phyloP scores from a whole-genome alignment of 2,329 filamentous ascomycete genomes.

The Apiospora malaysiana region DNA sequence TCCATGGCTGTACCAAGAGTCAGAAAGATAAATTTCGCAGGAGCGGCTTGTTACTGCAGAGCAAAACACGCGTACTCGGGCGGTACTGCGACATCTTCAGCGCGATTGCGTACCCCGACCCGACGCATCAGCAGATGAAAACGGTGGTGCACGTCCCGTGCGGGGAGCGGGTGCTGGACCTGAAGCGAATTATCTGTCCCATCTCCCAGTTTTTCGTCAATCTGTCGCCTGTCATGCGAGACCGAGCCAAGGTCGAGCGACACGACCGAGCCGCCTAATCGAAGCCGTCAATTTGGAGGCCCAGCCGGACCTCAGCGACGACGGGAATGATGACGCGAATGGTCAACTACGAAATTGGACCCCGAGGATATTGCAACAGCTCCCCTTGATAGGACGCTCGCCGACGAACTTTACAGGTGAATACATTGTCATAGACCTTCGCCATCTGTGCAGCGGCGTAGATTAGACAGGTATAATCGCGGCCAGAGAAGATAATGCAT shows the following conservation, averaged over 20 bases:
- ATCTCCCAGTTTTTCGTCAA: background rate
- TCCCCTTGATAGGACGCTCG: too few relatives aligned
- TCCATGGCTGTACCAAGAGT: background rate
- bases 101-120: background rate
- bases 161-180: background rate
- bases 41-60: constrained; percentile 5
- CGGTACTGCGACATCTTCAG: background rate
- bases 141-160: background rate
- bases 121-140: constrained; percentile 2
- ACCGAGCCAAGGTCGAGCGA: background rate
- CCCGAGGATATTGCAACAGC: too few relatives aligned
- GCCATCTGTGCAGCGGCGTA: too few relatives aligned
- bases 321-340: too few relatives aligned
- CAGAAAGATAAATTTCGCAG: constrained; percentile 5
- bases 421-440: too few relatives aligned
- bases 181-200: background rate
- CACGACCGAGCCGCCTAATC: background rate
- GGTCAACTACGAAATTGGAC: too few relatives aligned
- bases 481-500: too few relatives aligned
- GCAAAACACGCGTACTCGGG: background rate
- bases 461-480: too few relatives aligned
- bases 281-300: background rate
- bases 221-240: background rate
- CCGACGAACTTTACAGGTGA: too few relatives aligned
- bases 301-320: background rate